These are phyloP conservation scores for Arbutus unedo DNA, from an alignment of 148 eudicot genomes.

Conservation along the genomic window DNA sequence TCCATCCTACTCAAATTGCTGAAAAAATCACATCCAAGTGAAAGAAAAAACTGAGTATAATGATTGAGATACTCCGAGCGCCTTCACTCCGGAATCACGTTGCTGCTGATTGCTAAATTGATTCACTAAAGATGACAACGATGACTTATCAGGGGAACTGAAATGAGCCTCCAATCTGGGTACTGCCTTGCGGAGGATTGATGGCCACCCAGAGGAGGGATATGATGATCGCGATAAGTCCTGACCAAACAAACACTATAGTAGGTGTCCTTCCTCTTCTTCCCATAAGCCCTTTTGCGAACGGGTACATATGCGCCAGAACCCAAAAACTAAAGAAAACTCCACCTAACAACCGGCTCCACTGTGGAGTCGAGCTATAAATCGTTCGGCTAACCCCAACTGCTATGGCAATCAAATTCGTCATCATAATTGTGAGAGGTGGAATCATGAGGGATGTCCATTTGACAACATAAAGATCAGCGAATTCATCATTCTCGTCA, in stretches of 20 bases:
- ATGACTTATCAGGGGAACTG: slow-evolving; percentile 62
- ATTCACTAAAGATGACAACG: not conserved
- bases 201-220: slow-evolving; percentile 90
- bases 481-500: slow-evolving; percentile 79
- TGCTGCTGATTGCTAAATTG: not conserved
- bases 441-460: slow-evolving; percentile 93
- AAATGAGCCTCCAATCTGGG: slow-evolving; percentile 82
- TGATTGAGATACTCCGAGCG: not conserved
- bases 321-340: slow-evolving; percentile 98
- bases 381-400: slow-evolving; percentile 87
- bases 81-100: slow-evolving; percentile 6
- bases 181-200: slow-evolving; percentile 62
- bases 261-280: slow-evolving; percentile 89
- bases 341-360: slow-evolving; percentile 86
- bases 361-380: slow-evolving; percentile 74
- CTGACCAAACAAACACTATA: slow-evolving; percentile 86
- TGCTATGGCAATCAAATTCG: slow-evolving; percentile 73
- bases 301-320: slow-evolving; percentile 81
- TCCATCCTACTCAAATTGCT: not conserved
- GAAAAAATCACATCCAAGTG: not conserved
- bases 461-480: slow-evolving; percentile 77
- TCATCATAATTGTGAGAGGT: slow-evolving; percentile 78
- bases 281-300: slow-evolving; percentile 94
- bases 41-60: not conserved
- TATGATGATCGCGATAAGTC: slow-evolving; percentile 81